Evolutionary conservation across 768 basidiomycete species (phyloP).

Genomic region (Gymnopilus dilepis): DNA sequence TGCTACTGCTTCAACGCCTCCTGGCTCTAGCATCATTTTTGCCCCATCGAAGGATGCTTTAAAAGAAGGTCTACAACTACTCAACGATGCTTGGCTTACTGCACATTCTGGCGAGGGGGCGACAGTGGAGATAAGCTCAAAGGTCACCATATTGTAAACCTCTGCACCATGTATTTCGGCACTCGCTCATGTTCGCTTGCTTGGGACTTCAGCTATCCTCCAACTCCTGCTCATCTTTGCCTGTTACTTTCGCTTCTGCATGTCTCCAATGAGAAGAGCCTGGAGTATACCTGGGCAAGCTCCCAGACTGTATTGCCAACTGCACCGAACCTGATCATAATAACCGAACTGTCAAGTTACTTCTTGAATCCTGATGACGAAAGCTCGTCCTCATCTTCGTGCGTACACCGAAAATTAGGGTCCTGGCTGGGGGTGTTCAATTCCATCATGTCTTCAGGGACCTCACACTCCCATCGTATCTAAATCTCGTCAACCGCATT

Average conservation of each 20-base stretch:
- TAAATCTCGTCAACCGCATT: constrained; percentile 53
- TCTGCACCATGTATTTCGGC: constrained; percentile 1
- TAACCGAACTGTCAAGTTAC: constrained; percentile 66
- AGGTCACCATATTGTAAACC: constrained; percentile 61
- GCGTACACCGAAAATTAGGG: neutral
- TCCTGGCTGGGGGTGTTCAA: neutral
- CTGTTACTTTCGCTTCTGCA: constrained; percentile 57
- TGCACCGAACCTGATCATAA: constrained; percentile 57
- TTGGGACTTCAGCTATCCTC: constrained; percentile 59
- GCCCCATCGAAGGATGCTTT: constrained; percentile 57
- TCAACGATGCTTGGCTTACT: constrained; percentile 63
- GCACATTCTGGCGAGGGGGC: constrained; percentile 44
- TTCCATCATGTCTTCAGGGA: neutral
- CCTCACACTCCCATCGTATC: constrained; percentile 52
- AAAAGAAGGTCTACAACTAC: constrained; percentile 43
- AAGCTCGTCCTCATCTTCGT: constrained; percentile 14
- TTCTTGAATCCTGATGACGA: constrained; percentile 34
- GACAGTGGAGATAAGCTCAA: constrained; percentile 41
- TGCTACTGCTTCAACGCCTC: constrained; percentile 35
- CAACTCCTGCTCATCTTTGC: constrained; percentile 59
- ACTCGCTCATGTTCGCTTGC: constrained; percentile 20
- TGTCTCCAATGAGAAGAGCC: constrained; percentile 30
- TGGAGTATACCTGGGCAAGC: constrained; percentile 23
- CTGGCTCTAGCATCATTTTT: constrained; percentile 49
- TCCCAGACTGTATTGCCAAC: constrained; percentile 33